Conservation (phyloP, 192 early-diverging fungal genomes). For the Irineochytrium annulatum region DNA sequence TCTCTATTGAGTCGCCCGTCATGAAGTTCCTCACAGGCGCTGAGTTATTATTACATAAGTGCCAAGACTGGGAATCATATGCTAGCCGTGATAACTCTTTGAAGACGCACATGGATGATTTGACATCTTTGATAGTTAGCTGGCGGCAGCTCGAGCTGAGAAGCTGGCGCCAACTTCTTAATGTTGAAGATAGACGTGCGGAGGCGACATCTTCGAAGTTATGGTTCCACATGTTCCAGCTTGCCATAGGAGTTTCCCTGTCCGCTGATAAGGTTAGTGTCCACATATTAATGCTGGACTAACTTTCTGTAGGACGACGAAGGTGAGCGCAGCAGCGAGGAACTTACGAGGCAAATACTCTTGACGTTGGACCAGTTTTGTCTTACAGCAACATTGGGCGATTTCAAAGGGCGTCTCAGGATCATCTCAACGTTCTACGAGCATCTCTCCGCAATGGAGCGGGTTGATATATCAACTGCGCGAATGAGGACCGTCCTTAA, state of each 20-base stretch:
- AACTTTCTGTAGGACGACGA: background rate
- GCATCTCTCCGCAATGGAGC: constrained; percentile 40
- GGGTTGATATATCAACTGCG: background rate
- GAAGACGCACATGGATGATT: constrained; percentile 60
- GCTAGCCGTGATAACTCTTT: constrained; percentile 78
- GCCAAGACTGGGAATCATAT: constrained; percentile 92
- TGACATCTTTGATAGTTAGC: constrained; percentile 69
- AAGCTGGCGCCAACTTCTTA: constrained; percentile 83
- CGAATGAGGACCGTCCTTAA: constrained; percentile 25
- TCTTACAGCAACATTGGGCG: constrained; percentile 70
- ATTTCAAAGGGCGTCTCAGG: constrained; percentile 72
- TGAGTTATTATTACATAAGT: constrained; percentile 81
- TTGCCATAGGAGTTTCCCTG: background rate
- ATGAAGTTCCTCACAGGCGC: constrained; percentile 87
- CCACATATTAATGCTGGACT: background rate
- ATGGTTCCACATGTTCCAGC: constrained; percentile 89
- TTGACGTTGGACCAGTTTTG: constrained; percentile 78
- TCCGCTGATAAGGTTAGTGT: no score
- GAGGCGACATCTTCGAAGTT: constrained; percentile 62
- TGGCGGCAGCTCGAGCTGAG: constrained; percentile 93
- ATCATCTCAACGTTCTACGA: constrained; percentile 62
- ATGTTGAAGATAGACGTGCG: constrained; percentile 71
- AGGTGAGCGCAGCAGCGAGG: background rate
- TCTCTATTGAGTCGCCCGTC: constrained; percentile 75
- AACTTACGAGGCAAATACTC: constrained; percentile 27